Percentiles rank a stretch among this genome's conserved stretches.
These are phyloP conservation scores for Murraya paniculata DNA, from an alignment of 345 rosid genomes.

Conservation along the genomic window DNA sequence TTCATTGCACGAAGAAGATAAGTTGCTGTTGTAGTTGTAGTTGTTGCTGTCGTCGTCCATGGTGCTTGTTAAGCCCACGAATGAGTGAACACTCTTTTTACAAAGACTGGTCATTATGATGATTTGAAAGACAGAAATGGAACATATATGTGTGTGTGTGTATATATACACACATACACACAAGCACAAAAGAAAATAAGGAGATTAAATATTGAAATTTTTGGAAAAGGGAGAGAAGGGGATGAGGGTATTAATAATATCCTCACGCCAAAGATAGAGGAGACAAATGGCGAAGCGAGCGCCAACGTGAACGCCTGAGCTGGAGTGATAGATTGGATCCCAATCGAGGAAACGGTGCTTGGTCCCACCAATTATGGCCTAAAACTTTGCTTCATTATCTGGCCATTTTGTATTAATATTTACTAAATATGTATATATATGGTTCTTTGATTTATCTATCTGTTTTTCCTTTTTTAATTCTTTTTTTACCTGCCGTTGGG, in stretches of 20 bases:
- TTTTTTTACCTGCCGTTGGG: too few species aligned
- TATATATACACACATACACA: too few species aligned
- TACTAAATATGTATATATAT: background rate
- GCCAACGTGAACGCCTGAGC: constrained; percentile 40
- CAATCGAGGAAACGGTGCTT: constrained; percentile 31
- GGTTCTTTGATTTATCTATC: too few species aligned
- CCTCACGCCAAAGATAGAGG: constrained; percentile 37
- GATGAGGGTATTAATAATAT: constrained; percentile 38
- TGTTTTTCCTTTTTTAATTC: too few species aligned
- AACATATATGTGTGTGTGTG: background rate
- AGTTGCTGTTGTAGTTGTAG: background rate
- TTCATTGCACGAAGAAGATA: background rate
- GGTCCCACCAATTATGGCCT: constrained; percentile 49
- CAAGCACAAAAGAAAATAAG: too few species aligned
- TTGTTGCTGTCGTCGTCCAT: background rate
- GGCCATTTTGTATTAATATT: background rate
- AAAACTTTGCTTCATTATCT: constrained; percentile 11
- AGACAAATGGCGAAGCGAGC: constrained; percentile 28
- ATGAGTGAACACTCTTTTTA: constrained; percentile 47
- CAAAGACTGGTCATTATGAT: constrained; percentile 47
- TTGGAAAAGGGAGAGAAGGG: background rate
- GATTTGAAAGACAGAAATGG: background rate
- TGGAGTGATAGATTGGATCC: constrained; percentile 29
- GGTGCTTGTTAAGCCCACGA: constrained; percentile 21
- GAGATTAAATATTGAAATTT: too few species aligned